A percentile compares a stretch with the other conserved stretches of the same genome.
Conservation (phyloP, 192 early-diverging fungal species). For the Phlyctochytrium bullatum region DNA sequence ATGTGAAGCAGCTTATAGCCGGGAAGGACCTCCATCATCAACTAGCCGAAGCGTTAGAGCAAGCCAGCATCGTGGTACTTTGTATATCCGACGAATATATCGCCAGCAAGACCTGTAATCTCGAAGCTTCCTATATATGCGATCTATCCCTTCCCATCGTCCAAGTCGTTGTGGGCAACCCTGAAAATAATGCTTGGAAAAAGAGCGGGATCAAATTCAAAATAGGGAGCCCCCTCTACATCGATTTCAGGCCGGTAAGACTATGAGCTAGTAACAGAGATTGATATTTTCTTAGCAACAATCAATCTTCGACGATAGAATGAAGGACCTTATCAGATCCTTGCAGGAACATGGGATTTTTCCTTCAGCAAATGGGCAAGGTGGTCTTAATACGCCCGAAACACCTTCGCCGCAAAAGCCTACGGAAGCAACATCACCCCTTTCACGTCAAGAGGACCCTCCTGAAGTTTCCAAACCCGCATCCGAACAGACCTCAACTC, state of each 20-base stretch:
- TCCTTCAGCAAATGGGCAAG: not conserved
- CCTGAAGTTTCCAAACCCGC: too few species aligned
- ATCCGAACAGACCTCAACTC: too few species aligned
- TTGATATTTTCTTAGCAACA: not conserved
- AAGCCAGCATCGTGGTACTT: not conserved
- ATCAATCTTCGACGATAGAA: not conserved
- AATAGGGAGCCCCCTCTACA: not conserved
- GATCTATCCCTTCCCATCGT: not conserved
- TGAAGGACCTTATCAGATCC: not conserved
- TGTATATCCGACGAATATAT: not conserved
- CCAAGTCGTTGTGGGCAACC: not conserved
- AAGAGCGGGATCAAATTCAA: conserved; percentile 1
- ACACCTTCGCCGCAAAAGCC: too few species aligned
- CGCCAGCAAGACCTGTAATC: not conserved
- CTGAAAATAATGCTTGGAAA: not conserved
- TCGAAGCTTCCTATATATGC: not conserved
- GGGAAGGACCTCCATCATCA: not conserved
- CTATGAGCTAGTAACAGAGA: too few species aligned
- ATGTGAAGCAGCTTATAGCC: not conserved
- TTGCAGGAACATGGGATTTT: not conserved
- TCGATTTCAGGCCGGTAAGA: not conserved
- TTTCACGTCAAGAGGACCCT: too few species aligned
- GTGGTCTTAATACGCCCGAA: too few species aligned
- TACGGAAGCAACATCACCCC: too few species aligned
- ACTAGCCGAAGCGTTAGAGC: not conserved